Evolutionary conservation across 148 eudicot genomes (phyloP), one percentile per base, ranked within the genome.

Genomic region (Selenicereus undatus): DNA sequence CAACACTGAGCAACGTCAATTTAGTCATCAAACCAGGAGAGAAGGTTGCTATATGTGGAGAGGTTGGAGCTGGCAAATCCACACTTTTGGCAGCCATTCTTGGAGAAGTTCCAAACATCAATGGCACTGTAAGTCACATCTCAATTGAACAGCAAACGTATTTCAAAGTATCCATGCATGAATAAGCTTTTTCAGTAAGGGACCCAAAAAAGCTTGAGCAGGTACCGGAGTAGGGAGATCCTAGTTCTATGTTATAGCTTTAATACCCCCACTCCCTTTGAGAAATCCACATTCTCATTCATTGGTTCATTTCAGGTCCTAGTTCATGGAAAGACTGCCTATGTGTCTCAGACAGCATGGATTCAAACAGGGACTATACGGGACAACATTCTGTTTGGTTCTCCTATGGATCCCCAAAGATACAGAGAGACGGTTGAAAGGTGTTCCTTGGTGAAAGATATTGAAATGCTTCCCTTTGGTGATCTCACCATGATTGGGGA

Each of bases 31-130:
- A 76, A 79, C 76, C 45, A 39, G 91, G 91, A 56, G 82, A 86
- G 75, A 88, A 86, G 72, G 84, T 90, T 39, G 95, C 95, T 4
- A 70, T 91, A 22, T 91, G 95, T 86, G 95, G 95, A 36, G 88
- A 83, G 75, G 91, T 91, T 79, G 95, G 95, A n/a, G 79, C 93
- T 0, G 95, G 95, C 17, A 91, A 91, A 84, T 86, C 95, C 11
- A 90, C 88, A 42, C 87, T 91, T n/a, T 54, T 91, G 77, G 88
- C 91, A 4, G 72, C 91, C 36, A 87, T 91, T 76, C 90, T 90
- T 42, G 91, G 91, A 68, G 94, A 91, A 80, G 88, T 91, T 76
- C 90, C 91, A 13, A 32, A 79, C 60, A 68, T 85, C 21, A 64
- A 83, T 42, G 94, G 90, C 78, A 64, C n/a, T 29, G 95, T 90